Evolutionary conservation across 345 rosid genomes (phyloP), one percentile per base, ranked within the genome.

Genomic region (Gossypium ekmanianum): DNA sequence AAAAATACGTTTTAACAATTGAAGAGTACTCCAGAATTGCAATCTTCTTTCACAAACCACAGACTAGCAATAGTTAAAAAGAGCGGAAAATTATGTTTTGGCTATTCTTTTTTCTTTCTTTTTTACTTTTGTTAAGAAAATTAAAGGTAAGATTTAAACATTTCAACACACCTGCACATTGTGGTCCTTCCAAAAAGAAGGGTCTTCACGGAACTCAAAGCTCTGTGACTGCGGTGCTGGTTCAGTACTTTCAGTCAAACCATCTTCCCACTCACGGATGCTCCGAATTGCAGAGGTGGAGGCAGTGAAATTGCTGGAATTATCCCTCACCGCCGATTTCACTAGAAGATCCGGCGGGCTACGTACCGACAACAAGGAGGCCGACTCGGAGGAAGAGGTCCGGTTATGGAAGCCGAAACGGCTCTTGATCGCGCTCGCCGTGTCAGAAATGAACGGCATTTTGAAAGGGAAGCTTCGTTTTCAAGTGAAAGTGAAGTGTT

Each of bases 131-230:
- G 48, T 12, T 11, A 58, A 56, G 12, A 6, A 55, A 57, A 73
- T 43, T 22, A 47, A 44, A 61, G 57, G 27, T 9, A 11, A 52
- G 17, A 39, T 26, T 74, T 26, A 27, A 62, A 27, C 26, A 27
- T 29, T 55, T 11, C 41, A 24, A 48, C 57, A 44, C 17, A 87
- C 99, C 94, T 96, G 99, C 22, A 96, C 98, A 71, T 96, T 96
- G 76, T 86, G 97, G 48, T 96, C 99, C 82, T 89, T 89, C 98
- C 98, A 92, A 80, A 96, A 90, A 10, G 97, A 87, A 1, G 98
- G 97, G 82, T 92, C 98, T 65, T 96, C 97, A n/a, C 64, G 67
- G 76, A 93, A 79, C 78, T 93, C 98, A 59, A 89, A 93, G 77
- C 90, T 85, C 64, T 79, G 93, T 54, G 83, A 77, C 68, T 74